Base-by-base conservation (phyloP, 805 yeast genomes). In the Cyberlindnera mycetangii region DNA sequence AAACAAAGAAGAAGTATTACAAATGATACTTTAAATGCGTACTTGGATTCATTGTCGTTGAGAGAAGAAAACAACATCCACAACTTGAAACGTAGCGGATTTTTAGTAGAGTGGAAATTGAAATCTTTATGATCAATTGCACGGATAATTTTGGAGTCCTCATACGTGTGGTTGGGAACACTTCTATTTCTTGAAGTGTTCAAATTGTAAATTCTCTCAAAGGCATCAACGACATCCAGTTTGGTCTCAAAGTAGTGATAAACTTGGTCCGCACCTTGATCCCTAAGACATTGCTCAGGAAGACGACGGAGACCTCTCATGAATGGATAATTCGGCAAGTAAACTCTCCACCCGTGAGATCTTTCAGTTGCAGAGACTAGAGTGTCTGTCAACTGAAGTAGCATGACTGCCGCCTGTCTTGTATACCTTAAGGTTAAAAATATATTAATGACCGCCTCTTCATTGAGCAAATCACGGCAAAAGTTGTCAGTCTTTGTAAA, bases 231-330 rank as follows among this genome's bases (percentile, higher is more conserved):
- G 7, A 75, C 76, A 39, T 71, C 77, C 14, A 59, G 37, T 44
- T 70, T 69, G 1, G 73, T 62, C 42, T 71, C 74, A 41, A 62
- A 64, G 48, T 71, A 74, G 32, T 69, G 65, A 16, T 67, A 62
- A 7, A 71, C 68, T n/a, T 67, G 62, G 20, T 69, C 69, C 2
- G 74, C 70, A 16, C 79, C 79, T 50, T 71, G 71, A 54, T 75
- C 80, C 28, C 66, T 61, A 7, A 69, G 56, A 48, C 74, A 71
- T 37, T 67, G 74, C 25, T 53, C 58, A 0, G 76, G 69, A n/a
- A 72, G 48, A 31, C 74, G 62, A 34, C 64, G 63, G 11, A 75
- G 41, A 0, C 76, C 71, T 43, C 75, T 58, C 4, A 50, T 35
- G 7, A 68, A 45, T 2, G 78, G 74, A 47, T 74, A 71, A 17